These are phyloP conservation scores for Primulina huaijiensis DNA, from an alignment of 257 asterid species.

Conservation along the genomic window DNA sequence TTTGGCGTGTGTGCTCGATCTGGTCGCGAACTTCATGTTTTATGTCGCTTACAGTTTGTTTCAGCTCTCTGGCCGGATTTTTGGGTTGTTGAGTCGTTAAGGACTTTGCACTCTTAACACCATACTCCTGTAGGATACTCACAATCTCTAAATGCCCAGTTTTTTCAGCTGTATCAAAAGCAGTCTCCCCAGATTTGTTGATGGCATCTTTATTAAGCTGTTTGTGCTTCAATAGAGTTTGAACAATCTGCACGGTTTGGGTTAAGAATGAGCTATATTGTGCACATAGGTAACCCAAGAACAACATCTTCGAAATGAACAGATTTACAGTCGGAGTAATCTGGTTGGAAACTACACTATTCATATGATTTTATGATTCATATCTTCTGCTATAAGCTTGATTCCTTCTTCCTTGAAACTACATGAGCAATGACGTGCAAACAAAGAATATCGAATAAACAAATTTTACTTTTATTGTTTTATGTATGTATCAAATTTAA, in stretches of 20 bases:
- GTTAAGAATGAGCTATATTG: neutral
- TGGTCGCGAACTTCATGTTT: conserved; percentile 71
- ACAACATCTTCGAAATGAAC: too few relatives aligned
- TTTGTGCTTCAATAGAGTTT: conserved; percentile 44
- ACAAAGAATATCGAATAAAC: too few relatives aligned
- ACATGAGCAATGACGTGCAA: too few relatives aligned
- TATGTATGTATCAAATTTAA: too few relatives aligned
- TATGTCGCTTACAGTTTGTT: conserved; percentile 71
- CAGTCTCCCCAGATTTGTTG: conserved; percentile 69
- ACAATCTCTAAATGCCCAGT: conserved; percentile 38
- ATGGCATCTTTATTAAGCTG: conserved; percentile 49
- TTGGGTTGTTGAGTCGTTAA: conserved; percentile 37
- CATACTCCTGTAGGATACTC: conserved; percentile 43
- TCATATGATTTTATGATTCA: too few relatives aligned
- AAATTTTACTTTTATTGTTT: too few relatives aligned
- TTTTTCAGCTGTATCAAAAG: conserved; percentile 68
- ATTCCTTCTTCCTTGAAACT: too few relatives aligned
- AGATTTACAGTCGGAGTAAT: too few relatives aligned
- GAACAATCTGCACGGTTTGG: conserved; percentile 44
- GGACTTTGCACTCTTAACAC: conserved; percentile 48
- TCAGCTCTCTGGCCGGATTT: conserved; percentile 44
- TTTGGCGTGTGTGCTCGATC: conserved; percentile 63
- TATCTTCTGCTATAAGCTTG: too few relatives aligned
- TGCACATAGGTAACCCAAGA: too few relatives aligned
- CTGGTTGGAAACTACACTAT: too few relatives aligned